These are phyloP conservation scores for Hyaloscypha finlandica DNA, from an alignment of 495 filamentous ascomycete species.

Conservation along the genomic window DNA sequence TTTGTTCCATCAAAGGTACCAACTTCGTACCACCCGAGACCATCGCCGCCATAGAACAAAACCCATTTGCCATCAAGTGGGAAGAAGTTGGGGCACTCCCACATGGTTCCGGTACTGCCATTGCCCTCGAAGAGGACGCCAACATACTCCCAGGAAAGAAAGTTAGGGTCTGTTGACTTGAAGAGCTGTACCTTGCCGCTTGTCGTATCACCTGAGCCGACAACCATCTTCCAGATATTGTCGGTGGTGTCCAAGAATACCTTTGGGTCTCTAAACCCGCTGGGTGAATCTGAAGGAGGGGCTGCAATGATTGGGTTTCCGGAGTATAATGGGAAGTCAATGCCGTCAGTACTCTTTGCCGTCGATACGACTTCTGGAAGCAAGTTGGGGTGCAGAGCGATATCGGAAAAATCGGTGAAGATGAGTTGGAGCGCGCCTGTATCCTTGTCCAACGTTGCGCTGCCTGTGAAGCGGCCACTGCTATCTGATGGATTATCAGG, in stretches of 20 bases:
- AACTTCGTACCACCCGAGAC: constrained; percentile 36
- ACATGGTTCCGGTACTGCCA: constrained; percentile 28
- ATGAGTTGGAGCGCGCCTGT: constrained; percentile 17
- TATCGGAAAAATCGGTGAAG: constrained; percentile 22
- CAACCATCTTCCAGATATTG: constrained; percentile 29
- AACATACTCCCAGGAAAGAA: constrained; percentile 23
- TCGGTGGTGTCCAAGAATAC: constrained; percentile 26
- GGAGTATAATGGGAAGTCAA: constrained; percentile 26
- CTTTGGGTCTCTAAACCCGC: constrained; percentile 30
- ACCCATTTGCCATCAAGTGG: constrained; percentile 34
- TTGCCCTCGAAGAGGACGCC: constrained; percentile 23
- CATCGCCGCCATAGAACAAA: constrained; percentile 25
- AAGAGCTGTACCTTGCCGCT: constrained; percentile 29
- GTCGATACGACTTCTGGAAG: constrained; percentile 12
- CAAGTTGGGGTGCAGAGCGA: constrained; percentile 8
- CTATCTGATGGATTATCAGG: constrained; percentile 27
- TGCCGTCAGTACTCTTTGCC: constrained; percentile 20
- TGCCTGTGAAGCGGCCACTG: constrained; percentile 34
- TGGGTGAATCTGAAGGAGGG: constrained; percentile 19
- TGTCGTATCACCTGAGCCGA: constrained; percentile 18
- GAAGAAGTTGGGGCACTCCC: constrained; percentile 37
- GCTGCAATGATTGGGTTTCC: constrained; percentile 29
- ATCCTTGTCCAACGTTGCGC: constrained; percentile 17
- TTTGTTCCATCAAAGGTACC: constrained; percentile 42
- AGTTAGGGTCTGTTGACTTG: constrained; percentile 6